Evolutionary conservation across 352 stramenopile genomes (phyloP).

Genomic region (Lagenidium sp.): DNA sequence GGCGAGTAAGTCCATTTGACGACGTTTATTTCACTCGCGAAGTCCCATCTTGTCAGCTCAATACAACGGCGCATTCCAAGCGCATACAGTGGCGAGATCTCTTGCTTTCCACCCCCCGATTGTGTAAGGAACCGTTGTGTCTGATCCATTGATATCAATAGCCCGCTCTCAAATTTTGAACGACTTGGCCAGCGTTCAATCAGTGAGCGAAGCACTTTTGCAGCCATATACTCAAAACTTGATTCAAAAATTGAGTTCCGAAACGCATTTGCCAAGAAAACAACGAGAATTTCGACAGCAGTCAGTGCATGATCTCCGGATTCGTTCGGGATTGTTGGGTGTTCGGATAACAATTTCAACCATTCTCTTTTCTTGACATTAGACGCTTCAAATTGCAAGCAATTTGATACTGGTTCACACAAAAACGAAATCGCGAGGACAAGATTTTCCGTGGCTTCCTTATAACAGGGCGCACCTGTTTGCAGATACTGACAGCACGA

Average conservation of each 20-base stretch:
- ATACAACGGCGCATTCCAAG: slow-evolving; percentile 18
- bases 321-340: not conserved
- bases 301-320: not conserved
- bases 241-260: no score
- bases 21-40: slow-evolving; percentile 25
- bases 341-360: not conserved
- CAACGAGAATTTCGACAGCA: not conserved
- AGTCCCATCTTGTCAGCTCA: slow-evolving; percentile 30
- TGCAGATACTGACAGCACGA: slow-evolving; percentile 4
- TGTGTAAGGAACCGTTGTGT: not conserved
- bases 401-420: slow-evolving; percentile 8
- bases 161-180: slow-evolving; percentile 2
- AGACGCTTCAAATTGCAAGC: not conserved
- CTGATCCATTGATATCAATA: not conserved
- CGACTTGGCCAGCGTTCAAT: slow-evolving; percentile 16
- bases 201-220: slow-evolving; percentile 6
- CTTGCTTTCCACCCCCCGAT: not conserved
- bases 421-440: slow-evolving; percentile 19
- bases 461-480: not conserved
- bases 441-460: slow-evolving; percentile 13
- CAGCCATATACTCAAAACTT: slow-evolving; percentile 18
- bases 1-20: slow-evolving; percentile 29
- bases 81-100: no score
- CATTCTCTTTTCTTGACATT: not conserved
- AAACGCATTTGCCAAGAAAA: not conserved